phyloP scores from a whole-genome alignment of 1,139 yeast species.

The Nadsonia commutata region DNA sequence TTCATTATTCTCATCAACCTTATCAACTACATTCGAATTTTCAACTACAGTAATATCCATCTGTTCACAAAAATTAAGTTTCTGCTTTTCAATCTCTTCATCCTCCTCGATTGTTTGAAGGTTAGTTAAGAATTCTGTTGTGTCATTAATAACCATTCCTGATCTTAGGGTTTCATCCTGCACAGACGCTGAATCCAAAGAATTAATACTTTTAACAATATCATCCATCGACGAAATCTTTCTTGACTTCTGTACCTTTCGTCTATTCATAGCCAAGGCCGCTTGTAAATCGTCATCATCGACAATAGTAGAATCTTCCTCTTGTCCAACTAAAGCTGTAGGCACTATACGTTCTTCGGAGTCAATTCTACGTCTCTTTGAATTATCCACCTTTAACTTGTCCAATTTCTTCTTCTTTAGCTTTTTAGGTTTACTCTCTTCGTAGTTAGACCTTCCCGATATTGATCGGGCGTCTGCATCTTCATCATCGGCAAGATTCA shows the following conservation, averaged over 20 bases:
- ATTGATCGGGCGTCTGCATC: neutral
- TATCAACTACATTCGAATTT: slow-evolving; percentile 8
- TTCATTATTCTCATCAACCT: slow-evolving; percentile 7
- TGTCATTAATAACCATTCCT: slow-evolving; percentile 40
- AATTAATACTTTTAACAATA: neutral
- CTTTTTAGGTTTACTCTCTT: neutral
- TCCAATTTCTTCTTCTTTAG: neutral
- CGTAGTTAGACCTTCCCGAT: neutral
- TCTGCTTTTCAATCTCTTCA: slow-evolving; percentile 6
- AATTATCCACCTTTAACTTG: neutral
- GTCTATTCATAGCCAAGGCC: neutral
- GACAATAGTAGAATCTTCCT: neutral
- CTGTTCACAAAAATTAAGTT: slow-evolving; percentile 7
- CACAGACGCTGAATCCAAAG: neutral
- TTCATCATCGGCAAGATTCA: neutral
- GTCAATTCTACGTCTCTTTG: neutral
- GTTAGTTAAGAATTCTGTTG: slow-evolving; percentile 39
- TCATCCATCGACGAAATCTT: neutral
- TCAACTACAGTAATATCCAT: neutral
- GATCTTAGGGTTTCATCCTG: slow-evolving; percentile 14
- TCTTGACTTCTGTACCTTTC: neutral
- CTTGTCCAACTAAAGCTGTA: neutral
- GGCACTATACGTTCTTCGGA: neutral
- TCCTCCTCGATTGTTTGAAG: slow-evolving; percentile 14
- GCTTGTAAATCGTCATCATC: neutral